A percentile compares a stretch with the other conserved stretches of the same genome.
Evolutionary conservation across 768 basidiomycete genomes (phyloP).

Genomic region (Pulveroboletus frians): DNA sequence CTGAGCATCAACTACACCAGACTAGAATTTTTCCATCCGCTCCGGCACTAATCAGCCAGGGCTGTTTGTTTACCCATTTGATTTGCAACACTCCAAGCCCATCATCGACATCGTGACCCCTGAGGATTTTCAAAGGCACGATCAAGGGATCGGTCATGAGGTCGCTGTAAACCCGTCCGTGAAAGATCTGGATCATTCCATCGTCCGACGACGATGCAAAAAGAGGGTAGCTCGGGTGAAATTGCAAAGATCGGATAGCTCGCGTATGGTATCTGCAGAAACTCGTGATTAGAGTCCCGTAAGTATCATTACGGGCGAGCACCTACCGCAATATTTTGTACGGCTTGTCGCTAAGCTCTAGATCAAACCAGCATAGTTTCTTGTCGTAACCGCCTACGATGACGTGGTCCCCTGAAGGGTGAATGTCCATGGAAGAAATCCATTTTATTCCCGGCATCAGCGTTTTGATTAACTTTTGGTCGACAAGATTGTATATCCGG

Average conservation of each 20-base stretch:
- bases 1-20: conserved; percentile 69
- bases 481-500: conserved; percentile 88
- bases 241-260: conserved; percentile 88
- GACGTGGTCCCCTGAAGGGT: conserved; percentile 92
- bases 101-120: conserved; percentile 82
- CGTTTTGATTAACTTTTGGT: conserved; percentile 92
- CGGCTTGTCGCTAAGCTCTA: conserved; percentile 93
- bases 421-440: conserved; percentile 97
- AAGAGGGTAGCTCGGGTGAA: conserved; percentile 91
- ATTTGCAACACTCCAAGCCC: conserved; percentile 89
- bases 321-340: conserved; percentile 88
- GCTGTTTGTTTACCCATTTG: conserved; percentile 82
- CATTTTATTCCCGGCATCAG: conserved; percentile 90
- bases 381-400: conserved; percentile 98
- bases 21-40: conserved; percentile 86
- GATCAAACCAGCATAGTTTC: conserved; percentile 97
- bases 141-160: conserved; percentile 96
- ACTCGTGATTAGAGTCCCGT: conserved; percentile 8
- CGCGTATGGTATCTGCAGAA: conserved; percentile 78
- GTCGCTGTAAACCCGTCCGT: conserved; percentile 90
- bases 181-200: conserved; percentile 96
- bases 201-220: conserved; percentile 97
- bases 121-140: conserved; percentile 92
- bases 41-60: conserved; percentile 90
- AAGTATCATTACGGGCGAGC: not conserved